A percentile compares a stretch with the other conserved stretches of the same genome.
These are phyloP conservation scores for Blakeslea trispora DNA, from an alignment of 371 early-diverging fungal genomes.

Conservation along the genomic window DNA sequence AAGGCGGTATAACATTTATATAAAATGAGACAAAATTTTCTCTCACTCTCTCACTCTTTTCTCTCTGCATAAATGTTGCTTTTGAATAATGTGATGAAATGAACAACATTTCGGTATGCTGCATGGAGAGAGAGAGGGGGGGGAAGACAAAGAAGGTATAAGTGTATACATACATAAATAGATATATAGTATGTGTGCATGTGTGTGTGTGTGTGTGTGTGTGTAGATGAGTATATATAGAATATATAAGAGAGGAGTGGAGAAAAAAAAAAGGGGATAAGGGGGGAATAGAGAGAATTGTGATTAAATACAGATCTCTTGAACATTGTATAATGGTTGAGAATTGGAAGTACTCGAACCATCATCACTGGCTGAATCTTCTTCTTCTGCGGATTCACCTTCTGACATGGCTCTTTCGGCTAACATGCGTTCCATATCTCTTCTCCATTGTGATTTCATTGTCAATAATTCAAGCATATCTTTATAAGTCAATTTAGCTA, in stretches of 20 bases:
- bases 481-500: slow-evolving; percentile 48
- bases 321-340: slow-evolving; percentile 19
- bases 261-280: neutral
- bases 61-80: no score
- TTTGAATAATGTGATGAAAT: no score
- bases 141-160: neutral
- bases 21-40: neutral
- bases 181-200: neutral
- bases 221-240: no score
- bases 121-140: no score
- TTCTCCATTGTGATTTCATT: slow-evolving; percentile 48
- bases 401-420: slow-evolving; percentile 29
- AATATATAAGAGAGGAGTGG: slow-evolving; percentile 1
- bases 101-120: no score
- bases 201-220: neutral
- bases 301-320: slow-evolving; percentile 27
- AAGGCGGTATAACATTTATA: neutral
- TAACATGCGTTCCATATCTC: slow-evolving; percentile 47
- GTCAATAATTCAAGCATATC: slow-evolving; percentile 52
- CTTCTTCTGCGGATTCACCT: slow-evolving; percentile 7
- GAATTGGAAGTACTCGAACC: slow-evolving; percentile 3
- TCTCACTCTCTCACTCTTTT: no score
- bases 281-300: neutral
- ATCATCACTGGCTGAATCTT: slow-evolving; percentile 3
- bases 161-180: neutral